A percentile compares a stretch with the other conserved stretches of the same genome.
Evolutionary conservation across 1,284 basidiomycete species (phyloP).

Genomic region (Sanghuangporus baumii): DNA sequence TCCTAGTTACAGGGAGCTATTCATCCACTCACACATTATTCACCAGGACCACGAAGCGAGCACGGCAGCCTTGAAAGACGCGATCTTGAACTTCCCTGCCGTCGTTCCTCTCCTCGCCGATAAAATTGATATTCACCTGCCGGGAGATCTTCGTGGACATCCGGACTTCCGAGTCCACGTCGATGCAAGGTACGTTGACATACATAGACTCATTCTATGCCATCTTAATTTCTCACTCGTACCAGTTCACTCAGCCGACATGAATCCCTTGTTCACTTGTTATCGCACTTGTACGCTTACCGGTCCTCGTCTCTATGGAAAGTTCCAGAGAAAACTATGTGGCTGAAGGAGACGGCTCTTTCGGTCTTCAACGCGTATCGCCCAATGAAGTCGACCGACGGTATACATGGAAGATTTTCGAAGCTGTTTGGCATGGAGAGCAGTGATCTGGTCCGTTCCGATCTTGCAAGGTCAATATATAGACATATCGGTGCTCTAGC

Average conservation of each 20-base stretch:
- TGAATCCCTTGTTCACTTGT: conserved; percentile 53
- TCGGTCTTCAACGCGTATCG: conserved; percentile 32
- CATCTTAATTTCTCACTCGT: conserved; percentile 22
- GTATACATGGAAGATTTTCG: conserved; percentile 36
- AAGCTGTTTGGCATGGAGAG: conserved; percentile 31
- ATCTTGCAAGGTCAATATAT: conserved; percentile 51
- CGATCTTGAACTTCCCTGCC: conserved; percentile 73
- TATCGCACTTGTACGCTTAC: conserved; percentile 82
- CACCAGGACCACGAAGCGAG: conserved; percentile 48
- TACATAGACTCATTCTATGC: conserved; percentile 8
- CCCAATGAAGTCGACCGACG: conserved; percentile 29
- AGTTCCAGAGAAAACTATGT: conserved; percentile 52
- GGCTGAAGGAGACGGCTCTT: conserved; percentile 60
- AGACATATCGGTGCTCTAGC: conserved; percentile 69
- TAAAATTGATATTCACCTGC: conserved; percentile 69
- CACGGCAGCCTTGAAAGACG: conserved; percentile 62
- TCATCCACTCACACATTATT: conserved; percentile 1
- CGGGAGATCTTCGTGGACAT: conserved; percentile 52
- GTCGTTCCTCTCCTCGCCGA: conserved; percentile 78
- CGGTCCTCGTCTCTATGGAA: conserved; percentile 81
- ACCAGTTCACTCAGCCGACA: conserved; percentile 21
- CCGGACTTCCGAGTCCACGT: conserved; percentile 65
- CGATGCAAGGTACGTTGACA: conserved; percentile 48
- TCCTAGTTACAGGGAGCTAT: not conserved
- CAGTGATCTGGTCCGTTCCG: conserved; percentile 22